Evolutionary conservation across 805 yeast genomes (phyloP).

Genomic region (Clavispora santaluciae): DNA sequence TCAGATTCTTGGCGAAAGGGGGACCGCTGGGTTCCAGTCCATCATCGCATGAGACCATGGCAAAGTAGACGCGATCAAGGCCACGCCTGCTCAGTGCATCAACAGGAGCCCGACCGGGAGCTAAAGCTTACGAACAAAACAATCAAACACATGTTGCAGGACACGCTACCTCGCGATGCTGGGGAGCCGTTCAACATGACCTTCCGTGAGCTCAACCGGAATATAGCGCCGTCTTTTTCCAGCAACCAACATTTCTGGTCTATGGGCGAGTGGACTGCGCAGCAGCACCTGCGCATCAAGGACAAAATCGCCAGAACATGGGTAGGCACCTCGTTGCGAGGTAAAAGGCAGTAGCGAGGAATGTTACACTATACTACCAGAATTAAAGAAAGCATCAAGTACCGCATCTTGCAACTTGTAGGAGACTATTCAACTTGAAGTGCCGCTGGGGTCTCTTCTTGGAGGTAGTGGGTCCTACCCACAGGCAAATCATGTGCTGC

Average conservation of each 20-base stretch:
- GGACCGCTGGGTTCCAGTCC: conserved; percentile 53
- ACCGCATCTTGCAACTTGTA: no score
- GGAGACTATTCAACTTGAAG: no score
- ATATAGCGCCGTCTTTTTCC: conserved; percentile 20
- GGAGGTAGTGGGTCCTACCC: no score
- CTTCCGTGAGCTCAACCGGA: conserved; percentile 19
- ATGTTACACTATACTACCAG: no score
- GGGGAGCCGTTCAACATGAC: conserved; percentile 18
- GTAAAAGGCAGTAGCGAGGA: no score
- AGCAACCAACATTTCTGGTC: conserved; percentile 57
- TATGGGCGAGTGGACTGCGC: conserved; percentile 52
- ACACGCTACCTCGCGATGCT: conserved; percentile 21
- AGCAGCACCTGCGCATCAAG: conserved; percentile 42
- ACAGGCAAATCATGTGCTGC: background rate
- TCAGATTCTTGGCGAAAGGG: conserved; percentile 46
- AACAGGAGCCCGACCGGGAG: background rate
- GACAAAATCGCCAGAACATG: conserved; percentile 55
- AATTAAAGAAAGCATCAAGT: no score
- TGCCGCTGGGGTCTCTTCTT: no score
- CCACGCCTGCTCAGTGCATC: conserved; percentile 1
- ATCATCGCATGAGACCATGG: conserved; percentile 54
- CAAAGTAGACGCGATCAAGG: conserved; percentile 23
- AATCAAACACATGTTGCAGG: conserved; percentile 6
- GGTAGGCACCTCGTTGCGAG: conserved; percentile 41
- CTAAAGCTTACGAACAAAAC: conserved; percentile 2